Evolutionary conservation across 257 asterid species (phyloP), one percentile per base, ranked within the genome.

Genomic region (Rauvolfia tetraphylla): DNA sequence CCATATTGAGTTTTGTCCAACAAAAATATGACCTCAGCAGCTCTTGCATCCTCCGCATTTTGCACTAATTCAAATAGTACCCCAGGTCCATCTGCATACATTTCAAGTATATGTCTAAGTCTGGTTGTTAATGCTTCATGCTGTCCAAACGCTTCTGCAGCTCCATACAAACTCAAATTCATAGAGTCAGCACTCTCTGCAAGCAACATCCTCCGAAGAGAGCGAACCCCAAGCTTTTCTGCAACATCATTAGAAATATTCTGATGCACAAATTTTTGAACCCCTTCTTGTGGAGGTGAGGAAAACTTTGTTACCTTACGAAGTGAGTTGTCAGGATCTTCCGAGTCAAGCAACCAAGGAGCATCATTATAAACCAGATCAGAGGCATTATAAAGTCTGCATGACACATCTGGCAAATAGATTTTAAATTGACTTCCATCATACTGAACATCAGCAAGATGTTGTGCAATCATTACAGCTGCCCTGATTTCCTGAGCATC

Each of bases 71-170:
- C 98, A 82, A 94, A 94, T 66, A 94, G 93, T 84, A 91, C 88
- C 31, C 89, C 90, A 63, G 98, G 98, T 59, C 98, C 98, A 83
- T 94, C 98, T 42, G 98, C 97, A 86, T 94, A 94, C 98, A 94
- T 92, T 84, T 94, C 98, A 78, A 94, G 97, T 82, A 94, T 94
- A 86, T 94, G 98, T 79, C 90, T 87, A 76, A 94, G 97, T 80
- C 98, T 90, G 71, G 98, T 94, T 62, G 98, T 94, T 84, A 94
- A 85, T 62, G 97, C 91, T 84, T 94, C 98, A 83, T 94, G 98
- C 83, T 94, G 98, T 72, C 98, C 98, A 87, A 94, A 94, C 69
- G 98, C 98, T 84, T 94, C 98, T 77, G 97, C 97, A 73, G 97
- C 97, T 78, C 98, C 98, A 75, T 97, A 94, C 83, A 94, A 87